Conservation (phyloP, 208 protist species). For the Tetramitus jugosus region DNA sequence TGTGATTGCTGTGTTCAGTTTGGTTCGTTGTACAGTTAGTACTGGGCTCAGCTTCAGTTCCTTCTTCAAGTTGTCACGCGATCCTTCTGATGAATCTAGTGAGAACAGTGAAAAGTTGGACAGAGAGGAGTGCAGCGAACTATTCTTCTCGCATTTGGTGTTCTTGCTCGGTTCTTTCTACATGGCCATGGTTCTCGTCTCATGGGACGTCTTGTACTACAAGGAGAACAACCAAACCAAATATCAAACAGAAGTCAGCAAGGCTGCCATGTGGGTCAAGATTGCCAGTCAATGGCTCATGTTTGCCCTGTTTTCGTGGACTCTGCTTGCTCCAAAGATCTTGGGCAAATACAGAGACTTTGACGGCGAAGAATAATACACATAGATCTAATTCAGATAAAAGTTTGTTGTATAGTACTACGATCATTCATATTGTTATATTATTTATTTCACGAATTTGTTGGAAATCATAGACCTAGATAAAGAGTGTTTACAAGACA, state of each 20-base stretch:
- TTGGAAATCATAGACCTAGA: too few species aligned
- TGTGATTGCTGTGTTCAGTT: background rate
- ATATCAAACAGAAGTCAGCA: background rate
- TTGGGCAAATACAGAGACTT: background rate
- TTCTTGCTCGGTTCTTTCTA: background rate
- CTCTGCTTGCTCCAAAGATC: background rate
- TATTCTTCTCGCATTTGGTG: background rate
- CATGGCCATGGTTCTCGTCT: background rate
- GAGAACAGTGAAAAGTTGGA: background rate
- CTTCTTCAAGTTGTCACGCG: background rate
- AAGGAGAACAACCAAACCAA: background rate
- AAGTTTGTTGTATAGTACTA: too few species aligned
- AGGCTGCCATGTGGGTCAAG: slow-evolving; percentile 4
- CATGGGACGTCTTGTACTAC: background rate
- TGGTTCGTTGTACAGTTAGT: background rate
- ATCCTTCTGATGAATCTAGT: background rate
- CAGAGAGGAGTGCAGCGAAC: background rate
- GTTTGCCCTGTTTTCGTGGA: background rate
- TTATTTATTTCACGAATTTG: too few species aligned
- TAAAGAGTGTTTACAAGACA: too few species aligned
- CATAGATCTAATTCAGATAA: too few species aligned
- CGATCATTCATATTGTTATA: too few species aligned
- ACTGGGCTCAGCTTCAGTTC: background rate
- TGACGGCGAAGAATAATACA: too few species aligned
- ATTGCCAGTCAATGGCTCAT: background rate